Percentiles rank a stretch among this genome's conserved stretches.
These are phyloP conservation scores for Medicago ruthenica DNA, from an alignment of 306 rosid species.

Conservation along the genomic window DNA sequence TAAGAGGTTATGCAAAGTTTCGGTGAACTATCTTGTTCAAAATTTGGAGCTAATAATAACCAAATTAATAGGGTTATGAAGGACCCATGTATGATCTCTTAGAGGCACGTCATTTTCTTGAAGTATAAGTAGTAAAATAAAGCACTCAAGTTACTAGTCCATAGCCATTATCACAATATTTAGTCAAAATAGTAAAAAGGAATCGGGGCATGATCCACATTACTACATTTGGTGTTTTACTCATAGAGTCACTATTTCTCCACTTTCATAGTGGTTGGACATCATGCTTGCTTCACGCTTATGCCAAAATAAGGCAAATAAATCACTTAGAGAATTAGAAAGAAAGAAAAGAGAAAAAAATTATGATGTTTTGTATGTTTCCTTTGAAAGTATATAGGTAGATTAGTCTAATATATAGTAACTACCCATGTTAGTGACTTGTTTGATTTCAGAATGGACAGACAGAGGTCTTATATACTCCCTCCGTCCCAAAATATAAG, in stretches of 20 bases:
- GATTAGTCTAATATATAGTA: neutral
- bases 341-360: neutral
- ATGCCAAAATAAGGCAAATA: constrained; percentile 39
- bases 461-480: too few relatives aligned
- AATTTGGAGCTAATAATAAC: constrained; percentile 44
- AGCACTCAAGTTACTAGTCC: constrained; percentile 32
- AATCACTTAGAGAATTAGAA: neutral
- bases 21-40: constrained; percentile 40
- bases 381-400: neutral
- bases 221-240: constrained; percentile 34
- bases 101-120: constrained; percentile 48
- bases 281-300: constrained; percentile 53
- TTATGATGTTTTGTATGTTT: neutral
- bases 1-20: constrained; percentile 12
- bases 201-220: neutral
- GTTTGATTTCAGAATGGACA: neutral
- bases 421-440: neutral
- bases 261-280: constrained; percentile 40
- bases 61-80: constrained; percentile 42
- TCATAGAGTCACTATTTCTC: constrained; percentile 39
- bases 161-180: constrained; percentile 27
- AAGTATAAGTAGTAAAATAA: constrained; percentile 44
- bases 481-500: too few relatives aligned
- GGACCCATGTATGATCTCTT: constrained; percentile 42
- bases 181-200: constrained; percentile 39